Conservation (phyloP, 1,139 yeast species). For the Candida freyschussii region DNA sequence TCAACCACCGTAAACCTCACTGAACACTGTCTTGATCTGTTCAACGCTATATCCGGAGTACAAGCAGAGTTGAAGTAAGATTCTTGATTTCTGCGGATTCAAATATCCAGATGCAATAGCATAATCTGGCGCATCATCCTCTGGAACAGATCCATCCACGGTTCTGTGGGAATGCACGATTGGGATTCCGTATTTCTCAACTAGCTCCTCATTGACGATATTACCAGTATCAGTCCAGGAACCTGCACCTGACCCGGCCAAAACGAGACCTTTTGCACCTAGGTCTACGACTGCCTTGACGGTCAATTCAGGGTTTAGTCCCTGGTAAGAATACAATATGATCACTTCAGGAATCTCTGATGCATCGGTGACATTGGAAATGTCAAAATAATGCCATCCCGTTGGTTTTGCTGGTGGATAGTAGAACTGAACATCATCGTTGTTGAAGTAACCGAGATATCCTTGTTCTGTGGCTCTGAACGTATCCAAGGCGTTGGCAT, state of each 20-base stretch:
- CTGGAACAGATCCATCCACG: constrained; percentile 44
- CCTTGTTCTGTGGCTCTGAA: constrained; percentile 54
- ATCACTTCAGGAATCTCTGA: constrained; percentile 38
- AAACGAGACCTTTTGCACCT: constrained; percentile 43
- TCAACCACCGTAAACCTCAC: constrained; percentile 41
- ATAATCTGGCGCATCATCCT: constrained; percentile 29
- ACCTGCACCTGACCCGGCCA: constrained; percentile 59
- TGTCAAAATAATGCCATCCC: constrained; percentile 22
- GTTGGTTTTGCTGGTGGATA: constrained; percentile 22
- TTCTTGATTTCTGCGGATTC: constrained; percentile 53
- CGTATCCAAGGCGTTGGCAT: constrained; percentile 53
- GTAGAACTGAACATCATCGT: constrained; percentile 42
- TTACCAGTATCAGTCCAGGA: constrained; percentile 42
- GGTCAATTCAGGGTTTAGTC: constrained; percentile 39
- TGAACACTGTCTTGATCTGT: constrained; percentile 44
- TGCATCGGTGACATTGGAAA: constrained; percentile 18
- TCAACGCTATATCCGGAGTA: constrained; percentile 36
- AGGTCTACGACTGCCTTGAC: constrained; percentile 32
- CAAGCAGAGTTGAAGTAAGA: constrained; percentile 51
- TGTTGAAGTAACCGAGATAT: constrained; percentile 51
- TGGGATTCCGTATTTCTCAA: constrained; percentile 35
- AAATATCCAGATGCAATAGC: constrained; percentile 49
- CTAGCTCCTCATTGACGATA: constrained; percentile 31
- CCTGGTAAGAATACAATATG: constrained; percentile 50
- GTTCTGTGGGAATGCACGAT: constrained; percentile 49